Conservation (phyloP, 1,284 basidiomycete genomes). For the Apiotrichum mycotoxinovorans region DNA sequence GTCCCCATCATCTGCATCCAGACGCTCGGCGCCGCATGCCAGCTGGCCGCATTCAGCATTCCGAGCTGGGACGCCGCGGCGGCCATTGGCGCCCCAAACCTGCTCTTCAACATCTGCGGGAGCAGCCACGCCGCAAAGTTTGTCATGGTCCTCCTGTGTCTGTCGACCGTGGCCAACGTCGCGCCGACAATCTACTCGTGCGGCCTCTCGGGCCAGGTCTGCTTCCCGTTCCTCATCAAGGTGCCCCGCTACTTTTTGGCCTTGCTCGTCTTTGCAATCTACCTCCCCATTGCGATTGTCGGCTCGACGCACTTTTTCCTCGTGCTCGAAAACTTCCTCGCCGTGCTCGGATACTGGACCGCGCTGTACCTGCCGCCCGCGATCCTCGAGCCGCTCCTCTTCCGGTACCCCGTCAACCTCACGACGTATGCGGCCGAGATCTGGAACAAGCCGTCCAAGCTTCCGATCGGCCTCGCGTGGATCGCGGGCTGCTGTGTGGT, state of each 20-base stretch:
- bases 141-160: slow-evolving; percentile 61
- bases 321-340: slow-evolving; percentile 45
- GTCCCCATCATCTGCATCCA: slow-evolving; percentile 64
- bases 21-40: slow-evolving; percentile 63
- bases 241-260: slow-evolving; percentile 87
- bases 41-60: slow-evolving; percentile 57
- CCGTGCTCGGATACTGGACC: slow-evolving; percentile 49
- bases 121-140: slow-evolving; percentile 67
- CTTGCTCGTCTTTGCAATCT: slow-evolving; percentile 69
- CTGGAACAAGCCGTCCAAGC: slow-evolving; percentile 41
- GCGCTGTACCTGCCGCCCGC: slow-evolving; percentile 47
- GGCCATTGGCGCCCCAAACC: slow-evolving; percentile 65
- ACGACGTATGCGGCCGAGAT: slow-evolving; percentile 39
- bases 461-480: slow-evolving; percentile 45
- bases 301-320: slow-evolving; percentile 42
- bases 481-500: slow-evolving; percentile 33
- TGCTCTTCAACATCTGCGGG: slow-evolving; percentile 69
- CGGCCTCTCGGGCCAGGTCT: slow-evolving; percentile 74
- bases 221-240: slow-evolving; percentile 58
- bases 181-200: slow-evolving; percentile 78
- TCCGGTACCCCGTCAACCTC: slow-evolving; percentile 39
- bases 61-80: slow-evolving; percentile 62
- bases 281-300: slow-evolving; percentile 50
- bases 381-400: slow-evolving; percentile 44
- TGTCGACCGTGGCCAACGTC: slow-evolving; percentile 76